Evolutionary conservation across 768 basidiomycete genomes (phyloP), one percentile per base, ranked within the genome.

Genomic region (Auricularia cornea): DNA sequence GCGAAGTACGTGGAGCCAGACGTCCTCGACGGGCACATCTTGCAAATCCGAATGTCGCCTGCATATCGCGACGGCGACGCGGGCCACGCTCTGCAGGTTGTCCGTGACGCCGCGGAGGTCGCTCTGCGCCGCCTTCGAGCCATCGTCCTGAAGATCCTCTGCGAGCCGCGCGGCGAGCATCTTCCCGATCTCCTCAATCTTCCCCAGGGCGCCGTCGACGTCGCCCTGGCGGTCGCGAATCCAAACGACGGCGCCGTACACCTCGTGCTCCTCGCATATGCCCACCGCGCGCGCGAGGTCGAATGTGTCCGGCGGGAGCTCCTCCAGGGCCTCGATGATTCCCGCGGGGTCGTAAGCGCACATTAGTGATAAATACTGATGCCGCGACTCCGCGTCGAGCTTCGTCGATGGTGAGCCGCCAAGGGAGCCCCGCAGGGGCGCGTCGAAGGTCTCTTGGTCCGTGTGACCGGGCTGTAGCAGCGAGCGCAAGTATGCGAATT

Each of bases 1-100:
- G 68, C 84, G 85, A 33, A 98, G 80, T 1, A 97, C 77, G 65
- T 85, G 83, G 73, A 93, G 92, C 94, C 94, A 98, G 66, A 93
- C 83, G 66, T 96, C 91, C 70, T 97, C 94, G 18, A 86, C 70
- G 68, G 44, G 81, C 76, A 62, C 81, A 3, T 65, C 67, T 2
- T 59, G 38, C 70, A 31, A 80, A 74, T 77, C 77, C 3, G 90
- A 91, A 60, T 83, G 84, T 61, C 85, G 81, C 41, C 88, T 73
- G 72, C 94, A 97, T 30, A 95, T 80, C 2, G 78, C 73, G 3
- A 88, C 80, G 33, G 87, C 88, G 32, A 83, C 81, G 16, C 77
- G 76, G 20, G 84, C 84, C 29, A 94, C 78, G 2, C 79, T 77
- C 62, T 82, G 77, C 48, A 96, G 73, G 26, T 81, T 78, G 20